Conservation (phyloP, 305 asterid genomes). For the Euphrasia arctica region DNA sequence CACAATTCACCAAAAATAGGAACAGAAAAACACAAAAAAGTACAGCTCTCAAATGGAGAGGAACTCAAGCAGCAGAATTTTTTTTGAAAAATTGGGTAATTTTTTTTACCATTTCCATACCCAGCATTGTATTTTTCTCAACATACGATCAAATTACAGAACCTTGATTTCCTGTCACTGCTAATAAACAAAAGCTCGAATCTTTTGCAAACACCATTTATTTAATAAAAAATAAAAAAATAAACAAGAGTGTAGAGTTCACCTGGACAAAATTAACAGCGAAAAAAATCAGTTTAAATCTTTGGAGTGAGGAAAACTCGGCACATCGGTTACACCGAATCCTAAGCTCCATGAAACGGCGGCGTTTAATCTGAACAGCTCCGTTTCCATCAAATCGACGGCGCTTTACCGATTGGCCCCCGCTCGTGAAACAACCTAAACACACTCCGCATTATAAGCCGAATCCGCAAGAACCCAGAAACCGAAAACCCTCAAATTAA, state of each 20-base stretch:
- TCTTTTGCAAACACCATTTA: too few relatives aligned
- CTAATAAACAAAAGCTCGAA: too few relatives aligned
- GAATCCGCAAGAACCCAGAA: conserved; percentile 32
- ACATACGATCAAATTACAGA: too few relatives aligned
- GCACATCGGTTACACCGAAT: conserved; percentile 62
- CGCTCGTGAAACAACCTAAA: conserved; percentile 31
- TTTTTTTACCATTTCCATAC: neutral
- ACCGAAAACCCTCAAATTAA: conserved; percentile 32
- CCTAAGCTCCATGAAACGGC: conserved; percentile 64
- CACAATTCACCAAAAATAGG: conserved; percentile 11
- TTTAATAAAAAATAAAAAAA: neutral
- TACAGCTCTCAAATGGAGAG: conserved; percentile 4
- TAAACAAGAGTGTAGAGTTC: neutral
- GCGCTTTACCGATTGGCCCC: conserved; percentile 47
- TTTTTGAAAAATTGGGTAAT: neutral
- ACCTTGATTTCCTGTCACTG: too few relatives aligned
- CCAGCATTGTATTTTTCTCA: neutral
- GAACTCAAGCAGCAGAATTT: neutral
- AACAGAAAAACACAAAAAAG: neutral
- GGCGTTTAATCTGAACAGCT: conserved; percentile 38
- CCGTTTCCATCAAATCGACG: conserved; percentile 50
- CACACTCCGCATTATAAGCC: conserved; percentile 42
- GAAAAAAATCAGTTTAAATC: conserved; percentile 35
- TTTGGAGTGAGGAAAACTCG: conserved; percentile 31
- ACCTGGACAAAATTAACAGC: conserved; percentile 36